These are phyloP conservation scores for Colletotrichum ledebouriae DNA, from an alignment of 2,329 filamentous ascomycete species.

Conservation along the genomic window DNA sequence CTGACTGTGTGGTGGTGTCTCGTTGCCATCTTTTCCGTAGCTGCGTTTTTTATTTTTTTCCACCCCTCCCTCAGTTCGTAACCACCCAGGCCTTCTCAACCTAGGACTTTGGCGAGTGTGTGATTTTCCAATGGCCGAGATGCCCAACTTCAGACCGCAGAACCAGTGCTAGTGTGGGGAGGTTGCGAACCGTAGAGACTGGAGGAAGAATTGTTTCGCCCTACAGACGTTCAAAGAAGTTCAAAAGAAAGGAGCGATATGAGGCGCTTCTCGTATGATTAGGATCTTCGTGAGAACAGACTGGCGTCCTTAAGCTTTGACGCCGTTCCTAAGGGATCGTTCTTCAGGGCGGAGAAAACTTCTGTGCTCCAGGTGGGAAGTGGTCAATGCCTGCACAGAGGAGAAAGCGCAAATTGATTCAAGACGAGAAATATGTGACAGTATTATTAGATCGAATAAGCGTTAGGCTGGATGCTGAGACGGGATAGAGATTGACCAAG, in stretches of 20 bases:
- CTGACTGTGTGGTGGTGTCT: slow-evolving; percentile 36
- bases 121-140: neutral
- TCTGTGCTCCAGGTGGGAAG: slow-evolving; percentile 11
- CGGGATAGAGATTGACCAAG: neutral
- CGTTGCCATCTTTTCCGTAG: slow-evolving; percentile 33
- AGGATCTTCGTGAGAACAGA: slow-evolving; percentile 34
- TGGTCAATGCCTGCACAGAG: slow-evolving; percentile 38
- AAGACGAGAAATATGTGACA: neutral
- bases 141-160: no score
- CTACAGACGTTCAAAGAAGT: neutral
- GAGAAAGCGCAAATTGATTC: neutral
- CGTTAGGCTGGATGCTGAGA: slow-evolving; percentile 10
- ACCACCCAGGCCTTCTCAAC: neutral
- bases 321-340: neutral
- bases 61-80: neutral
- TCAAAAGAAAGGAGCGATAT: neutral
- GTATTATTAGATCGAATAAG: slow-evolving; percentile 14
- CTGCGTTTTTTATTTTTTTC: neutral
- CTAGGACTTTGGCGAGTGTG: neutral
- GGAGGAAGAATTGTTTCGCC: neutral
- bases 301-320: slow-evolving; percentile 35
- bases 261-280: slow-evolving; percentile 15
- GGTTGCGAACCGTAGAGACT: neutral
- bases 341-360: neutral
- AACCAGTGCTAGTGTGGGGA: no score